A percentile compares a stretch with the other conserved stretches of the same genome.
Evolutionary conservation across 257 asterid species (phyloP).

Genomic region (Orobanche coerulescens): DNA sequence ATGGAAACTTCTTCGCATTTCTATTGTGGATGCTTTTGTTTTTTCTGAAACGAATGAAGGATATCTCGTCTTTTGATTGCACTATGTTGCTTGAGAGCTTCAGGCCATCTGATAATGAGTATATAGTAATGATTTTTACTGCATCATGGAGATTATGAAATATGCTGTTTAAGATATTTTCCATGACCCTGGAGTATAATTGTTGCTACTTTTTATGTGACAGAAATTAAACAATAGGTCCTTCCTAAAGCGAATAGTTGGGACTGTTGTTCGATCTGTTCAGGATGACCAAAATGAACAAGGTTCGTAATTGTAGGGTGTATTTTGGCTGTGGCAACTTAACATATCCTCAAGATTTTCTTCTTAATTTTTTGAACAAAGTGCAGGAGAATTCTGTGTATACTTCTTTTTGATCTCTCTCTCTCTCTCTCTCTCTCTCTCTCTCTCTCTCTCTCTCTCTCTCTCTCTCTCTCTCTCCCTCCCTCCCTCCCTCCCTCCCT

Average conservation of each 20-base stretch:
- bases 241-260: constrained; percentile 79
- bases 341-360: neutral
- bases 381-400: neutral
- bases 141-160: constrained; percentile 2
- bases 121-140: neutral
- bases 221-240: constrained; percentile 71
- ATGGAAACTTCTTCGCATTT: neutral
- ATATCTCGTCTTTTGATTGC: neutral
- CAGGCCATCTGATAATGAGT: constrained; percentile 5
- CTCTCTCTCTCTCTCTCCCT: too few species aligned
- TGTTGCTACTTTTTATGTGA: constrained; percentile 28
- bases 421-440: neutral
- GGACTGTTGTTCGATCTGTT: constrained; percentile 95
- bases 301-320: constrained; percentile 39
- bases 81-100: constrained; percentile 1
- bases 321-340: constrained; percentile 1
- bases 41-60: neutral
- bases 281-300: constrained; percentile 95
- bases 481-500: neutral
- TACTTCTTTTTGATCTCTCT: neutral
- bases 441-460: neutral
- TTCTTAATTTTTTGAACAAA: neutral
- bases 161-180: constrained; percentile 13
- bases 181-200: constrained; percentile 8
- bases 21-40: neutral